These are phyloP conservation scores for Boletus sp. DNA, from an alignment of 768 basidiomycete species.

Conservation along the genomic window DNA sequence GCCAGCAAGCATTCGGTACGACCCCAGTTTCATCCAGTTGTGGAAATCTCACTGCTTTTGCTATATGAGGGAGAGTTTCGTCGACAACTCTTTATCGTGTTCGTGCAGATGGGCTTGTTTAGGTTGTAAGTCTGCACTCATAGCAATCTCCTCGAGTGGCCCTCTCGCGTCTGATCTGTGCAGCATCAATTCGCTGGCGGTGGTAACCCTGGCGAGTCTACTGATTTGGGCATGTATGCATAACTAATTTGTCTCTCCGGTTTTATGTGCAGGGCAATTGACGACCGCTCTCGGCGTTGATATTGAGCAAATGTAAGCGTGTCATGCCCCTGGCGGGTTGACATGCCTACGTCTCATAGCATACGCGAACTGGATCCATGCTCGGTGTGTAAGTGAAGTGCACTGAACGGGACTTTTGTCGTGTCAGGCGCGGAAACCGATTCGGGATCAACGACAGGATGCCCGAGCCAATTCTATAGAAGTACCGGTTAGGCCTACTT, in stretches of 20 bases:
- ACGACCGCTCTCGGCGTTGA: constrained; percentile 3
- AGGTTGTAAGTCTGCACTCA: constrained; percentile 8
- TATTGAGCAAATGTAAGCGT: constrained; percentile 15
- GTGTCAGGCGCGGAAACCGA: constrained; percentile 9
- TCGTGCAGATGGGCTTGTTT: constrained; percentile 11
- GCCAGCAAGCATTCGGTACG: constrained; percentile 5
- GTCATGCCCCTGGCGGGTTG: background rate
- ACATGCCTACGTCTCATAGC: constrained; percentile 4
- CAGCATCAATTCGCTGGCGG: constrained; percentile 10
- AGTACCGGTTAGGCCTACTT: constrained; percentile 3
- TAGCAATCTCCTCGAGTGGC: background rate
- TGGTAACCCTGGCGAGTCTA: constrained; percentile 11
- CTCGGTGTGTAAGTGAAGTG: constrained; percentile 16
- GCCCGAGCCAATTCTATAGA: background rate
- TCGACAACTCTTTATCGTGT: constrained; percentile 10
- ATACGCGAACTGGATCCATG: constrained; percentile 23
- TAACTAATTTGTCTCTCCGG: constrained; percentile 4
- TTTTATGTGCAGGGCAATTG: constrained; percentile 4
- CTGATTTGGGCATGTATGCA: background rate
- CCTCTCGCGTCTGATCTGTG: background rate
- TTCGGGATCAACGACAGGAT: constrained; percentile 10
- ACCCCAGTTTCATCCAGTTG: background rate
- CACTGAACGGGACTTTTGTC: background rate
- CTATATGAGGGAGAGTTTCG: constrained; percentile 1
- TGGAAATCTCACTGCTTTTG: background rate